A percentile compares a stretch with the other conserved stretches of the same genome.
Evolutionary conservation across 2,329 filamentous ascomycete genomes (phyloP).

Genomic region (Colletotrichum higginsianum): DNA sequence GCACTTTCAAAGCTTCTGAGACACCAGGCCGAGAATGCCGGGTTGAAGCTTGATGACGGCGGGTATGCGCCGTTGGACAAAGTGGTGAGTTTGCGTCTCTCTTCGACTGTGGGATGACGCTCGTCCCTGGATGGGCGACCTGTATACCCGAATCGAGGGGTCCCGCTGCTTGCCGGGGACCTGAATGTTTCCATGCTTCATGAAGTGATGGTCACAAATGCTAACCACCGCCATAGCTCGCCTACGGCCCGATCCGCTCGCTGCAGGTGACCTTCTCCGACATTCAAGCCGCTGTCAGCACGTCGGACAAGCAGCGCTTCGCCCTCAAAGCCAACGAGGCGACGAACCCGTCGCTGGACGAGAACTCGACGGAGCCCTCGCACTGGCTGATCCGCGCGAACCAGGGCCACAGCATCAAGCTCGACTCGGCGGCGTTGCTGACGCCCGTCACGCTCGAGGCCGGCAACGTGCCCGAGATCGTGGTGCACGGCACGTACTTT

Average conservation of each 20-base stretch:
- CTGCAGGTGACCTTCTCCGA: constrained; percentile 84
- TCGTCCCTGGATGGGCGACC: neutral
- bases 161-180: too few relatives aligned
- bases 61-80: constrained; percentile 71
- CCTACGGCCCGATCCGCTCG: constrained; percentile 72
- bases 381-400: constrained; percentile 94
- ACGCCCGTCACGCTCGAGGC: constrained; percentile 74
- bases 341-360: constrained; percentile 47
- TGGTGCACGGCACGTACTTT: constrained; percentile 93
- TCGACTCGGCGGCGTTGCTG: constrained; percentile 80
- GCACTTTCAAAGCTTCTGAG: constrained; percentile 69
- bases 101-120: neutral
- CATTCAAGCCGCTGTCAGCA: constrained; percentile 76
- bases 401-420: constrained; percentile 90
- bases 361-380: constrained; percentile 63
- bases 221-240: constrained; percentile 56
- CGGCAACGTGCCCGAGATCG: constrained; percentile 73
- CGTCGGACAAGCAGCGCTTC: constrained; percentile 94
- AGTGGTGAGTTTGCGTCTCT: constrained; percentile 66
- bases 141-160: neutral
- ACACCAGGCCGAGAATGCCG: constrained; percentile 70
- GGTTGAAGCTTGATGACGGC: constrained; percentile 70
- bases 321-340: constrained; percentile 73
- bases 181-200: neutral
- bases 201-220: neutral